phyloP scores from a whole-genome alignment of 352 stramenopile genomes.

The Phytophthora quininea region DNA sequence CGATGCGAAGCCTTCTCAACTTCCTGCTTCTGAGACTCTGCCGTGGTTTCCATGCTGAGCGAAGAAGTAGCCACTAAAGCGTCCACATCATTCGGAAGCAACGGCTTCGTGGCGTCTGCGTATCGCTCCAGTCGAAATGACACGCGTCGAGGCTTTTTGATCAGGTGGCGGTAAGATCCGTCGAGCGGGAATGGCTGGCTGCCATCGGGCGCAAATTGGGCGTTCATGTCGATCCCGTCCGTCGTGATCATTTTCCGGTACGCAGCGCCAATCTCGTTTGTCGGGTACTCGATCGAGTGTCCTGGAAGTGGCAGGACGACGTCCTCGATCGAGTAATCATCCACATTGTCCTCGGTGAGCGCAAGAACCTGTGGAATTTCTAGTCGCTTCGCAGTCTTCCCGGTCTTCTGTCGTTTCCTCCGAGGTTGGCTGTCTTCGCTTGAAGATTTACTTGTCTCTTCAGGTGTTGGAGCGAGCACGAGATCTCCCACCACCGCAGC shows the following conservation, averaged over 20 bases:
- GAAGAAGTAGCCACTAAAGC: constrained; percentile 29
- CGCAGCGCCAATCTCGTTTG: constrained; percentile 61
- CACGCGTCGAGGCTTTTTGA: constrained; percentile 88
- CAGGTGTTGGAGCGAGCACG: constrained; percentile 54
- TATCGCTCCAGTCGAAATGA: constrained; percentile 88
- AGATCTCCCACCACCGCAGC: constrained; percentile 90
- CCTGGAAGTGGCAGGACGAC: constrained; percentile 95
- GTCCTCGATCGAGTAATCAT: constrained; percentile 90
- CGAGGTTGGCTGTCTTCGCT: constrained; percentile 19
- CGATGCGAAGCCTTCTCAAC: constrained; percentile 28
- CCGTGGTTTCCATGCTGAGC: not conserved
- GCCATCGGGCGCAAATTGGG: constrained; percentile 45
- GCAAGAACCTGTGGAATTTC: constrained; percentile 43
- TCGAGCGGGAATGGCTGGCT: constrained; percentile 73
- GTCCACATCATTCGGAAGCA: constrained; percentile 92
- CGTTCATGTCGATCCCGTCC: constrained; percentile 66
- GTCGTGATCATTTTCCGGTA: constrained; percentile 63
- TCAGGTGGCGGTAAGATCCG: constrained; percentile 92
- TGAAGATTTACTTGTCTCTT: constrained; percentile 16
- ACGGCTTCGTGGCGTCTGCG: constrained; percentile 84
- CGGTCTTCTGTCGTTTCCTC: constrained; percentile 45
- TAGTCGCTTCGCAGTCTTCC: constrained; percentile 23
- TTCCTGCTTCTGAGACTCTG: constrained; percentile 5
- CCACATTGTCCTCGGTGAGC: constrained; percentile 87
- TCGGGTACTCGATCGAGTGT: constrained; percentile 84